Percentiles rank a stretch among this genome's conserved stretches.
phyloP scores from a whole-genome alignment of 2,329 filamentous ascomycete species.

The Aspergillus brasiliensis region DNA sequence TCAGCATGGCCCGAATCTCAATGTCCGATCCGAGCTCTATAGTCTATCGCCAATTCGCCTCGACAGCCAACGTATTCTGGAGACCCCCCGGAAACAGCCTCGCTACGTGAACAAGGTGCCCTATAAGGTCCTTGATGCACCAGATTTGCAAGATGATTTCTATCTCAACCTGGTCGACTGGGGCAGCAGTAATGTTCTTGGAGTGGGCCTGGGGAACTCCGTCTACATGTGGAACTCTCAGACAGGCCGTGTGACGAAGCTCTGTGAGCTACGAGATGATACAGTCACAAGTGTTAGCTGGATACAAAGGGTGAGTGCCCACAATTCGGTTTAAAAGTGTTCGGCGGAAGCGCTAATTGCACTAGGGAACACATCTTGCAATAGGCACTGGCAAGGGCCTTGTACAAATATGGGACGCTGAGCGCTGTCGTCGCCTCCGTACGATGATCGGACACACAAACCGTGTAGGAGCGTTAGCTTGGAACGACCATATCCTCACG shows the following conservation, averaged over 20 bases:
- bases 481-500: slow-evolving; percentile 97
- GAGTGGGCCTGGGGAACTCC: slow-evolving; percentile 86
- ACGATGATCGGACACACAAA: slow-evolving; percentile 98
- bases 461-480: slow-evolving; percentile 88
- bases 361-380: slow-evolving; percentile 81
- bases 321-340: not conserved
- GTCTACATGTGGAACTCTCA: slow-evolving; percentile 99
- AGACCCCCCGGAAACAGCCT: slow-evolving; percentile 85
- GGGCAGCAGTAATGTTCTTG: slow-evolving; percentile 92
- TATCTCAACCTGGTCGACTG: slow-evolving; percentile 97
- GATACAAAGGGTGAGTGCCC: slow-evolving; percentile 74
- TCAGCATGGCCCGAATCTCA: slow-evolving; percentile 82
- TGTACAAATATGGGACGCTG: slow-evolving; percentile 97
- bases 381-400: slow-evolving; percentile 93
- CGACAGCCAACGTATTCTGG: slow-evolving; percentile 87
- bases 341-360: slow-evolving; percentile 13
- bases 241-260: slow-evolving; percentile 85
- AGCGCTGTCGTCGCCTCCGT: slow-evolving; percentile 77
- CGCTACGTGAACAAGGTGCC: slow-evolving; percentile 93
- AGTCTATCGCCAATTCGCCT: slow-evolving; percentile 92
- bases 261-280: slow-evolving; percentile 90
- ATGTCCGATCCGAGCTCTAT: slow-evolving; percentile 90
- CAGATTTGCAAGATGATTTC: slow-evolving; percentile 94
- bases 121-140: slow-evolving; percentile 95
- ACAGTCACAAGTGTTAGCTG: slow-evolving; percentile 95